These are phyloP conservation scores for Erodium moschatum DNA, from an alignment of 441 rosid genomes.

Conservation along the genomic window DNA sequence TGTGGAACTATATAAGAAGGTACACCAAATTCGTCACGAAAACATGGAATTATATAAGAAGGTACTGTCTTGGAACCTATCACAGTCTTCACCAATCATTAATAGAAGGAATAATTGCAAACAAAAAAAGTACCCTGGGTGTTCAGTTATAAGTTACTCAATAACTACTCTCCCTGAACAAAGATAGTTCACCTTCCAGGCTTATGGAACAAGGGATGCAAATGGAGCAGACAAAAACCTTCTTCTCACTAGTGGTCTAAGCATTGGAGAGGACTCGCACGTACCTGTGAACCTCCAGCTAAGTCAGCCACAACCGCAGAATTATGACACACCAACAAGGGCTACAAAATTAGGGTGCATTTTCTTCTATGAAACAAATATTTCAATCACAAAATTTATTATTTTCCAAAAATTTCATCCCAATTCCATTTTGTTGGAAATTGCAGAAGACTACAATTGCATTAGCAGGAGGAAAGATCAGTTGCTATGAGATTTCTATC, in stretches of 20 bases:
- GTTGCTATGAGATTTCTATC: neutral
- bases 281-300: slow-evolving; percentile 69
- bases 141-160: slow-evolving; percentile 18
- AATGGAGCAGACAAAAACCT: slow-evolving; percentile 40
- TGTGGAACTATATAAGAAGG: slow-evolving; percentile 76
- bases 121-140: slow-evolving; percentile 15
- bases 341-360: slow-evolving; percentile 39
- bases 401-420: slow-evolving; percentile 24
- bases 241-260: slow-evolving; percentile 35
- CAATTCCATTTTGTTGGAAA: neutral
- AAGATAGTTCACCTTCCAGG: slow-evolving; percentile 35
- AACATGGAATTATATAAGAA: slow-evolving; percentile 46
- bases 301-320: slow-evolving; percentile 70
- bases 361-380: neutral
- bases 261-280: slow-evolving; percentile 41
- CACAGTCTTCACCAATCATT: neutral
- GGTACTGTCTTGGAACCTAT: slow-evolving; percentile 27
- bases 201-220: slow-evolving; percentile 48
- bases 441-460: slow-evolving; percentile 5
- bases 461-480: neutral
- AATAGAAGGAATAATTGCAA: neutral
- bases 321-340: slow-evolving; percentile 37
- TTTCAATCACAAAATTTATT: neutral
- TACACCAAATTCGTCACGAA: slow-evolving; percentile 53
- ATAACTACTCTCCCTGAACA: slow-evolving; percentile 23